A percentile compares a stretch with the other conserved stretches of the same genome.
Conservation (phyloP, 306 rosid species). For the Ziziphus jujuba region DNA sequence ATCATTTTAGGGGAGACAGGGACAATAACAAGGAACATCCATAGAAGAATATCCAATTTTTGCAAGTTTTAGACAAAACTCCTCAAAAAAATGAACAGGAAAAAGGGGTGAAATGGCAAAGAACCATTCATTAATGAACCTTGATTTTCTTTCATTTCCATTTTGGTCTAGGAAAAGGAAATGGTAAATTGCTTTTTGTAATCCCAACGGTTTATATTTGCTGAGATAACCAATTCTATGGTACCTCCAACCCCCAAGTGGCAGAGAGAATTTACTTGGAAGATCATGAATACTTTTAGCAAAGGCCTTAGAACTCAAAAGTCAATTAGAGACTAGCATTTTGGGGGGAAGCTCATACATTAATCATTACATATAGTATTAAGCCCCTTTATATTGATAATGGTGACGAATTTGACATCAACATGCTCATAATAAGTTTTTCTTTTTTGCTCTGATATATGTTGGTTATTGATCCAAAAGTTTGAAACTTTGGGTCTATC, state of each 20-base stretch:
- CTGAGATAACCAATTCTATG: neutral
- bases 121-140: neutral
- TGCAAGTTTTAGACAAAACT: slow-evolving; percentile 1
- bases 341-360: no score
- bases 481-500: no score
- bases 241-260: neutral
- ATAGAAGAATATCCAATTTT: neutral
- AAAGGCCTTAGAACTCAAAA: no score
- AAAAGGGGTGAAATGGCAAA: no score
- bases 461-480: no score
- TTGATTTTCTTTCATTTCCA: neutral
- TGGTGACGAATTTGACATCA: no score
- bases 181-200: neutral
- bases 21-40: neutral
- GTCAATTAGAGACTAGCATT: no score
- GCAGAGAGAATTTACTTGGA: neutral
- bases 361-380: no score
- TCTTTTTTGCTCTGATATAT: no score
- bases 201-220: neutral
- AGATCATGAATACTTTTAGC: no score
- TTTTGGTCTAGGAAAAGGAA: neutral
- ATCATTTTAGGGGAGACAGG: neutral
- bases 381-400: no score
- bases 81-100: neutral
- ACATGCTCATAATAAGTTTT: no score